Percentiles rank a stretch among this genome's conserved stretches.
phyloP scores from a whole-genome alignment of 225 moss, liverwort and hornwort species.

The Thuidium tamariscinum region DNA sequence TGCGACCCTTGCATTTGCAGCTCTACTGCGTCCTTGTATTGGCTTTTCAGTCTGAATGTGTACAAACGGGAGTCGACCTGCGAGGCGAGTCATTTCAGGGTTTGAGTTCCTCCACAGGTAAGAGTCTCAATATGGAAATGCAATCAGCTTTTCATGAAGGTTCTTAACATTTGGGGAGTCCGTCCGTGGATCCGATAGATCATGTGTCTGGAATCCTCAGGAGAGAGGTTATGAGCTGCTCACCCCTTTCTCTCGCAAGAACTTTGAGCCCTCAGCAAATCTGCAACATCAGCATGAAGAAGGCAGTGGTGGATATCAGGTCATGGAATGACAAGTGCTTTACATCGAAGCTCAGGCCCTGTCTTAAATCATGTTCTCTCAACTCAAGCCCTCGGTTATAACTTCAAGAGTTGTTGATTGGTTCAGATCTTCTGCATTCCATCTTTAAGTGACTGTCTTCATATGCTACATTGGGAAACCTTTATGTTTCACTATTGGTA shows the following conservation, averaged over 20 bases:
- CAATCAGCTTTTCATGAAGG: neutral
- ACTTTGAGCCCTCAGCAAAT: constrained; percentile 62
- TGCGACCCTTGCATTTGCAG: constrained; percentile 74
- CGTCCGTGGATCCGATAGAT: neutral
- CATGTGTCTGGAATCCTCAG: neutral
- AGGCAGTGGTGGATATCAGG: constrained; percentile 7
- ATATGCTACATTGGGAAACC: constrained; percentile 70
- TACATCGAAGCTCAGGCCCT: constrained; percentile 75
- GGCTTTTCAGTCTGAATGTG: constrained; percentile 74
- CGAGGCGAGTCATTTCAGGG: constrained; percentile 69
- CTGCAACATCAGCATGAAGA: constrained; percentile 63
- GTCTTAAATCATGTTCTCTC: constrained; percentile 72
- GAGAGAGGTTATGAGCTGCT: neutral
- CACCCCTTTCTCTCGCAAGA: constrained; percentile 73
- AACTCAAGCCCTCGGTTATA: constrained; percentile 71
- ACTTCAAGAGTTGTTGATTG: constrained; percentile 69
- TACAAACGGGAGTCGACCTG: constrained; percentile 81
- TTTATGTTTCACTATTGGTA: constrained; percentile 66
- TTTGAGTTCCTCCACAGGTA: constrained; percentile 90
- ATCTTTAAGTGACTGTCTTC: constrained; percentile 66
- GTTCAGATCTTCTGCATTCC: constrained; percentile 82
- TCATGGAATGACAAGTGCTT: constrained; percentile 55
- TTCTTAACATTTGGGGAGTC: neutral
- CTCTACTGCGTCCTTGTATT: constrained; percentile 74
- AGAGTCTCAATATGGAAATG: neutral